These are phyloP conservation scores for Gleditsia sinensis DNA, from an alignment of 306 rosid genomes.

Conservation along the genomic window DNA sequence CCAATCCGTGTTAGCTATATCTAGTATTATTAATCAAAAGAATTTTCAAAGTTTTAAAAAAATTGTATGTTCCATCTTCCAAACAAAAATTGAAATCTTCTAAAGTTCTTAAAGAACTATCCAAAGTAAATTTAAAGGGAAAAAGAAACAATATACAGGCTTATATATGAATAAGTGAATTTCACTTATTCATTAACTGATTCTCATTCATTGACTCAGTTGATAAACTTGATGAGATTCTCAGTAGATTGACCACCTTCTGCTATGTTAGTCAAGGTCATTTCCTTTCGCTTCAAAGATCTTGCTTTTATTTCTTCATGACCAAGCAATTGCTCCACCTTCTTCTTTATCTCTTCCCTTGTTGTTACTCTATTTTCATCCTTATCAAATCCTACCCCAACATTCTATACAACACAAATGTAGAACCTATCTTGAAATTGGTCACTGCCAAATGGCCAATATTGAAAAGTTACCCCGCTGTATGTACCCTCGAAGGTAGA, in stretches of 20 bases:
- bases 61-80: too few species aligned
- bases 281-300: constrained; percentile 27
- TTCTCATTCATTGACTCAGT: constrained; percentile 13
- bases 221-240: constrained; percentile 22
- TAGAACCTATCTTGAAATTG: constrained; percentile 21
- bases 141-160: too few species aligned
- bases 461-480: constrained; percentile 34
- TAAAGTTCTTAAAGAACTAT: too few species aligned
- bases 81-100: too few species aligned
- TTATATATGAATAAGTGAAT: too few species aligned
- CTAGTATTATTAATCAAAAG: too few species aligned
- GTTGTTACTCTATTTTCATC: neutral
- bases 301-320: constrained; percentile 8
- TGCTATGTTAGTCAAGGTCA: neutral
- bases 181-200: neutral
- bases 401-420: constrained; percentile 31
- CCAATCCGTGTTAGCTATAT: too few species aligned
- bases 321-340: constrained; percentile 26
- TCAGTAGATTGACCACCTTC: too few species aligned
- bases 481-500: constrained; percentile 57
- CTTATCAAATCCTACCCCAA: too few species aligned
- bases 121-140: constrained; percentile 30
- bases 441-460: constrained; percentile 35
- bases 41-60: too few species aligned
- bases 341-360: constrained; percentile 10